Evolutionary conservation across 306 rosid species (phyloP).

Genomic region (Amphicarpaea edgeworthii): DNA sequence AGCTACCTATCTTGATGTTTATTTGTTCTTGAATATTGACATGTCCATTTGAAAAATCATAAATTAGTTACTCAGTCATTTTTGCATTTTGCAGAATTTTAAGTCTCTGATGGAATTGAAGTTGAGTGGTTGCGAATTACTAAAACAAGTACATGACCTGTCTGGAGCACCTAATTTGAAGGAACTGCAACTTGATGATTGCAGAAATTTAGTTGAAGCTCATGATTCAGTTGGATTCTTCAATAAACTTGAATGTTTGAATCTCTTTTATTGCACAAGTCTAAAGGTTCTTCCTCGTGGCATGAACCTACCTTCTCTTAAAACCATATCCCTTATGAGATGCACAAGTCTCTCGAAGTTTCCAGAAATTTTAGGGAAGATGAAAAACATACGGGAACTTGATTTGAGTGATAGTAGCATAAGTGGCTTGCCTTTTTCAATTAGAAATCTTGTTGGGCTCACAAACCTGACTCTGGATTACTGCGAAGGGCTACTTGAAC

Average conservation of each 20-base stretch:
- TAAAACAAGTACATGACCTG: slow-evolving; percentile 21
- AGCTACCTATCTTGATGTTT: neutral
- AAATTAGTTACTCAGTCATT: neutral
- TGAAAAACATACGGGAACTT: neutral
- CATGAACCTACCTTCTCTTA: neutral
- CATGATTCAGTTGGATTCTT: neutral
- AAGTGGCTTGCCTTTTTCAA: slow-evolving; percentile 19
- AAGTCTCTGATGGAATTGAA: neutral
- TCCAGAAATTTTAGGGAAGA: slow-evolving; percentile 29
- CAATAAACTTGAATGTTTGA: neutral
- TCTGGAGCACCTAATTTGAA: slow-evolving; percentile 19
- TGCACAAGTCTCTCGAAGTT: neutral
- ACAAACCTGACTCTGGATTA: neutral
- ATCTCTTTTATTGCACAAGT: neutral
- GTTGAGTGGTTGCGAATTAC: too few relatives aligned
- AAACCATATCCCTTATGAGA: neutral
- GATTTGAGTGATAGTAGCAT: neutral
- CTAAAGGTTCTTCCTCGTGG: neutral
- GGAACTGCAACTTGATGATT: neutral
- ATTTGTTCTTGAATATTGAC: neutral
- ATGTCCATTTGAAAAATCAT: neutral
- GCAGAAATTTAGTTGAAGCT: slow-evolving; percentile 17
- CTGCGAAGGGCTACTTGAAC: neutral
- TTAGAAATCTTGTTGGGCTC: slow-evolving; percentile 21
- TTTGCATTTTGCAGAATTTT: slow-evolving; percentile 26